These are phyloP conservation scores for Neolentinus lepideus DNA, from an alignment of 1,284 basidiomycete species.

Conservation along the genomic window DNA sequence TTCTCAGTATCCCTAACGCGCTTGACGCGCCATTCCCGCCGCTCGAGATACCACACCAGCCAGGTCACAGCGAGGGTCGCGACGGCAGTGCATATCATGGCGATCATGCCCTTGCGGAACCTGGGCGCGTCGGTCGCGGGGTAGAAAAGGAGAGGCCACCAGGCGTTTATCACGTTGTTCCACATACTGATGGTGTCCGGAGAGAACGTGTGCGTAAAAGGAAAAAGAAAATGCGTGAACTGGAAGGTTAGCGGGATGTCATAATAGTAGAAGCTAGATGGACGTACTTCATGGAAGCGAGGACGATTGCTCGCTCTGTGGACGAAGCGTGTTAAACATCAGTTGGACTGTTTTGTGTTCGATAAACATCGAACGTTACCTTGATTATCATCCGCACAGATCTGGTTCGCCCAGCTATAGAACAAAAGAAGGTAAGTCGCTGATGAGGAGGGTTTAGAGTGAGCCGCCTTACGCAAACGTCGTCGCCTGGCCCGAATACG, in stretches of 20 bases:
- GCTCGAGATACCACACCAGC: slow-evolving; percentile 51
- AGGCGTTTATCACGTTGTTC: slow-evolving; percentile 65
- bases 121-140: slow-evolving; percentile 58
- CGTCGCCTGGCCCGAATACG: slow-evolving; percentile 61
- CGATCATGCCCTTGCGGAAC: slow-evolving; percentile 59
- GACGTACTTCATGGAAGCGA: slow-evolving; percentile 63
- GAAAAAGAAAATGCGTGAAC: neutral
- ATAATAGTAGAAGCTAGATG: neutral
- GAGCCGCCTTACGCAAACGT: slow-evolving; percentile 51
- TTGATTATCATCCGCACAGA: slow-evolving; percentile 60
- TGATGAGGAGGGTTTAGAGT: neutral
- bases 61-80: slow-evolving; percentile 50
- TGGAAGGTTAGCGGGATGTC: neutral
- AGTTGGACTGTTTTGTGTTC: neutral
- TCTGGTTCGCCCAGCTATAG: slow-evolving; percentile 61
- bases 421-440: neutral
- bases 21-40: slow-evolving; percentile 24
- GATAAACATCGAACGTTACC: neutral
- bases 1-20: neutral
- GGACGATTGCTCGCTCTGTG: slow-evolving; percentile 52
- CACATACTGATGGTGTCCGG: slow-evolving; percentile 43
- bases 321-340: neutral
- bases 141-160: slow-evolving; percentile 67
- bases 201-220: neutral
- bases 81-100: slow-evolving; percentile 51